Evolutionary conservation across 73 alveolate genomes (phyloP).

Genomic region (Blepharisma japonicum): DNA sequence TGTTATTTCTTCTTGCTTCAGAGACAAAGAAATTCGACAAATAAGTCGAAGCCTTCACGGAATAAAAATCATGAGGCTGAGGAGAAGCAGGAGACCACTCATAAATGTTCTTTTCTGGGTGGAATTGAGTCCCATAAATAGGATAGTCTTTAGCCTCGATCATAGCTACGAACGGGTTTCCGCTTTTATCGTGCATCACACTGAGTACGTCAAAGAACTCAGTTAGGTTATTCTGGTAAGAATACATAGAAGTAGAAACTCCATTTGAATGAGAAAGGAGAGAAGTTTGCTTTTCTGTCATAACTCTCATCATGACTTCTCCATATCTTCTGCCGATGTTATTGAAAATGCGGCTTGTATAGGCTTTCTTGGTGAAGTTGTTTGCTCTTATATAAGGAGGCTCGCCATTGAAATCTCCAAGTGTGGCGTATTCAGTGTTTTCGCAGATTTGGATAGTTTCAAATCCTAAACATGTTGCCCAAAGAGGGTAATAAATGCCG

Average conservation of each 20-base stretch:
- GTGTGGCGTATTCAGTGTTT: conserved; percentile 13
- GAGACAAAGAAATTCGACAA: conserved; percentile 29
- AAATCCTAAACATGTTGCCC: conserved; percentile 69
- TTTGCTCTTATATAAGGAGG: conserved; percentile 15
- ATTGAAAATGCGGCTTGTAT: neutral
- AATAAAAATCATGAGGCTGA: conserved; percentile 16
- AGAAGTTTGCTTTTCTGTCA: neutral
- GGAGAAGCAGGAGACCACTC: conserved; percentile 39
- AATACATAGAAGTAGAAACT: neutral
- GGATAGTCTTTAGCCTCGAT: conserved; percentile 58
- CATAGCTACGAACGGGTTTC: conserved; percentile 40
- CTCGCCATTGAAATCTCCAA: conserved; percentile 27
- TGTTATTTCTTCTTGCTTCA: conserved; percentile 19
- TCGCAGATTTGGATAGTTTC: conserved; percentile 34
- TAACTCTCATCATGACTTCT: neutral
- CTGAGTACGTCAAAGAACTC: neutral
- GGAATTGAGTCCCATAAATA: conserved; percentile 59
- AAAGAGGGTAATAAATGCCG: conserved; percentile 60
- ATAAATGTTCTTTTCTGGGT: conserved; percentile 58
- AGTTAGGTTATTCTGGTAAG: neutral
- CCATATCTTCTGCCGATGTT: neutral
- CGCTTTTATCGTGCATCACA: neutral
- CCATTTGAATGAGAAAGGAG: neutral
- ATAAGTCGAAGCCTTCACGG: conserved; percentile 33
- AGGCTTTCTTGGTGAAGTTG: neutral